phyloP scores from a whole-genome alignment of 371 early-diverging fungal species.

The Mucor mucedo region DNA sequence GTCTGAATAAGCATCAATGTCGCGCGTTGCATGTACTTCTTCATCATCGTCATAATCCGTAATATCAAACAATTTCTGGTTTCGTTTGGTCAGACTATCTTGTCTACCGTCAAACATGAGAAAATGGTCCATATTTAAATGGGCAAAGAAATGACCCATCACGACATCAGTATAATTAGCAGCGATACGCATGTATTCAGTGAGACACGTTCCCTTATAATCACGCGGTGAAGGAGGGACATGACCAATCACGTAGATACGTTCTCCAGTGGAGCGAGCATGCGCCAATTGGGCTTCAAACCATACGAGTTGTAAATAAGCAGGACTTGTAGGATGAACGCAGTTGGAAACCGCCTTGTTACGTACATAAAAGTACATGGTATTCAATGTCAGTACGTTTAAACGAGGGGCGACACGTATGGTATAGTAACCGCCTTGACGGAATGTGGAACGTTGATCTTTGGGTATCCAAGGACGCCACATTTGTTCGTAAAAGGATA shows the following conservation, averaged over 20 bases:
- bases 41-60: constrained; percentile 7
- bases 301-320: constrained; percentile 74
- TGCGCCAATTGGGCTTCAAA: constrained; percentile 59
- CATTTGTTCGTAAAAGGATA: constrained; percentile 49
- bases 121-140: constrained; percentile 84
- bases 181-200: constrained; percentile 63
- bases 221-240: constrained; percentile 72
- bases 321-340: constrained; percentile 57
- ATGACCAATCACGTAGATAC: constrained; percentile 75
- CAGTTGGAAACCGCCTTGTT: constrained; percentile 77
- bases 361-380: constrained; percentile 71
- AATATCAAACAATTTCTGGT: neutral
- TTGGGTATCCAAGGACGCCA: constrained; percentile 68
- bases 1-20: constrained; percentile 37
- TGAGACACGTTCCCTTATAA: constrained; percentile 68
- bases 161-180: constrained; percentile 65
- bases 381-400: constrained; percentile 70
- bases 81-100: neutral
- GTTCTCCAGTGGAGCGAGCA: constrained; percentile 38
- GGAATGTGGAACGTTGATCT: constrained; percentile 62
- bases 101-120: constrained; percentile 50
- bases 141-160: constrained; percentile 79
- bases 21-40: constrained; percentile 28
- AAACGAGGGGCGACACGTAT: constrained; percentile 56
- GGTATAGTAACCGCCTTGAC: constrained; percentile 72